Base-by-base conservation (phyloP, 1,139 yeast genomes). In the Pichia sp. region DNA sequence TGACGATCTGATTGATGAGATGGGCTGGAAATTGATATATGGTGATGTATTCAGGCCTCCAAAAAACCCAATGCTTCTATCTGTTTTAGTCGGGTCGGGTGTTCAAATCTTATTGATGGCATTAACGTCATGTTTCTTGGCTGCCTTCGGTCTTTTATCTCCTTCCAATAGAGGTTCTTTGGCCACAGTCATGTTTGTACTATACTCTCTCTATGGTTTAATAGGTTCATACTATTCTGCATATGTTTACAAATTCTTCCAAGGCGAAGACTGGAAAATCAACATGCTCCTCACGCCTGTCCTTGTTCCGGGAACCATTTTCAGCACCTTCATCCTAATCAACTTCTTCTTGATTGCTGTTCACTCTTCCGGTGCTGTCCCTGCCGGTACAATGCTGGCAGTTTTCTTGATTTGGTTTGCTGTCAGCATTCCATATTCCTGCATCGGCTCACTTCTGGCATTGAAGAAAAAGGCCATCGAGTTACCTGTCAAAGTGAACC, bases 11-110 rank as follows among this genome's bases (percentile, higher is more conserved):
- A 85, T 90, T 59, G 97, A 92, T 67, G 99, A 95, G 69, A 81
- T 92, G 67, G 99, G 99, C 45, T 93, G 99, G 99, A 95, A 95
- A 71, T 78, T 93, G 61, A 84, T 92, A 47, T 96, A 93, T 67
- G 98, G 97, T 57, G 99, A 93, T 69, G 90, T 93, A 38, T 93
- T 93, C 76, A 80, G 99, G 69, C 75, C 93, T 6, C 99, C 99
- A 44, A 71, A 76, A 56, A 77, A 81, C 61, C 77, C 87, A 57
- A 77, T 90, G 81, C 61, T 88, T 29, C 78, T 90, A 57, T 87
- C 97, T 5, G 82, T 90, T 11, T 71, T 90, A 40, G 80, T 90
- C 55, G 99, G 99, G 47, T 84, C 95, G 57, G 99, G 99, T 57
- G 72, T 80, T 40, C 99, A 93, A 71, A 72, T 93, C 49, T 80